Percentiles rank a stretch among this genome's conserved stretches.
Evolutionary conservation across 352 stramenopile genomes (phyloP).

Genomic region (Phytophthora niederhauseri): DNA sequence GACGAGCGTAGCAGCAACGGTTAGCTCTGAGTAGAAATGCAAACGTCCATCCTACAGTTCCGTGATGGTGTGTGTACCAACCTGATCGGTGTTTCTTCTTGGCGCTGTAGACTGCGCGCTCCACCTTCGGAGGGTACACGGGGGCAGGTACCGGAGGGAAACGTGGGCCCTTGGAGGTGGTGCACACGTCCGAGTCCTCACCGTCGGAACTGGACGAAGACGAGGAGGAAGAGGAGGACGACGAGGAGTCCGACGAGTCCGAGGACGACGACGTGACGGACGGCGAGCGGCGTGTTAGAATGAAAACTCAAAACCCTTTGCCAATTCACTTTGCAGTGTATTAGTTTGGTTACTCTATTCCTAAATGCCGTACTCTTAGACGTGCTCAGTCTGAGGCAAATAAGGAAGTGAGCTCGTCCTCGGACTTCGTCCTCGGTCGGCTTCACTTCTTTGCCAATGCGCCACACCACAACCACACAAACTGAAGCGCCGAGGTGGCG

Average conservation of each 20-base stretch:
- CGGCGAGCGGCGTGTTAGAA: constrained; percentile 34
- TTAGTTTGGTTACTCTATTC: too few species aligned
- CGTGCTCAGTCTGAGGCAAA: constrained; percentile 3
- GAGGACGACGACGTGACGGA: constrained; percentile 55
- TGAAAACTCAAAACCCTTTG: too few species aligned
- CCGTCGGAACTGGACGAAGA: constrained; percentile 51
- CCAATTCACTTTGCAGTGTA: too few species aligned
- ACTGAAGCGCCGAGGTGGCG: constrained; percentile 9
- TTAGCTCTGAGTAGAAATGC: constrained; percentile 9
- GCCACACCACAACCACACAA: constrained; percentile 32
- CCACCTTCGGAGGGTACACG: constrained; percentile 54
- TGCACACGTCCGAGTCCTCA: constrained; percentile 20
- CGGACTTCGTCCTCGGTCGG: too few species aligned
- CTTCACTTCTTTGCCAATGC: too few species aligned
- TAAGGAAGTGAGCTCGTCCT: constrained; percentile 10
- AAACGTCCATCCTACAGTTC: constrained; percentile 1
- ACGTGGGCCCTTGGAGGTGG: constrained; percentile 25
- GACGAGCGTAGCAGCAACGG: constrained; percentile 1
- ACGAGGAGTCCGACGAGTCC: constrained; percentile 34
- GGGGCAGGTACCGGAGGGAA: constrained; percentile 61
- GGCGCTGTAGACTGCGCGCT: constrained; percentile 51
- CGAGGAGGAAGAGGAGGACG: constrained; percentile 36
- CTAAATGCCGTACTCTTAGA: not conserved
- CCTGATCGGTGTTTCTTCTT: constrained; percentile 81
- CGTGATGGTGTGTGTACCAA: constrained; percentile 19